Conservation (phyloP, 805 yeast genomes). For the Lachancea thermotolerans region DNA sequence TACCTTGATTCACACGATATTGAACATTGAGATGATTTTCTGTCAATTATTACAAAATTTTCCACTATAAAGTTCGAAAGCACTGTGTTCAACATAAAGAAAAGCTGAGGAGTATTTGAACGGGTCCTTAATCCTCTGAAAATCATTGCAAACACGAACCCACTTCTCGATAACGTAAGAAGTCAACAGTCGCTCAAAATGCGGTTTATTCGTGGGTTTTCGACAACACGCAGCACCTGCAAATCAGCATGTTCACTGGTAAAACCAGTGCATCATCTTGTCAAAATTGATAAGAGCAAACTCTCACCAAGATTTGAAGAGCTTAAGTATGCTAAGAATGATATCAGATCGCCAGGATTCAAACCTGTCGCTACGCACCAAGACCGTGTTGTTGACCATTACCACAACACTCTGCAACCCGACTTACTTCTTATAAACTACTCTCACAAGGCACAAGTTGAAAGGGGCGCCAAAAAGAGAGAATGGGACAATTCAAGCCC, state of each 20-base stretch:
- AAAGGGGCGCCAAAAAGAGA: conserved; percentile 64
- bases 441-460: conserved; percentile 51
- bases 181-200: not conserved
- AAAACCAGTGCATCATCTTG: conserved; percentile 87
- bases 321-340: conserved; percentile 58
- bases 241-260: conserved; percentile 65
- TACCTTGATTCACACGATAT: no score
- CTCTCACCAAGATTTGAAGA: conserved; percentile 72
- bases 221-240: conserved; percentile 31
- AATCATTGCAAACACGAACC: no score
- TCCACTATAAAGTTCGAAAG: no score
- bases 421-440: conserved; percentile 76
- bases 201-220: conserved; percentile 15
- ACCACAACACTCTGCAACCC: conserved; percentile 61
- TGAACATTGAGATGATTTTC: no score
- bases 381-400: conserved; percentile 76
- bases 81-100: no score
- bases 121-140: no score
- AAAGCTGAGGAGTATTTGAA: no score
- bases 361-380: conserved; percentile 68
- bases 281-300: conserved; percentile 64
- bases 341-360: conserved; percentile 72
- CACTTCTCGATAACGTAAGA: no score
- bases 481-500: conserved; percentile 86
- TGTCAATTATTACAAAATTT: no score